These are phyloP conservation scores for Tuber borchii DNA, from an alignment of 495 filamentous ascomycete species.

Conservation along the genomic window DNA sequence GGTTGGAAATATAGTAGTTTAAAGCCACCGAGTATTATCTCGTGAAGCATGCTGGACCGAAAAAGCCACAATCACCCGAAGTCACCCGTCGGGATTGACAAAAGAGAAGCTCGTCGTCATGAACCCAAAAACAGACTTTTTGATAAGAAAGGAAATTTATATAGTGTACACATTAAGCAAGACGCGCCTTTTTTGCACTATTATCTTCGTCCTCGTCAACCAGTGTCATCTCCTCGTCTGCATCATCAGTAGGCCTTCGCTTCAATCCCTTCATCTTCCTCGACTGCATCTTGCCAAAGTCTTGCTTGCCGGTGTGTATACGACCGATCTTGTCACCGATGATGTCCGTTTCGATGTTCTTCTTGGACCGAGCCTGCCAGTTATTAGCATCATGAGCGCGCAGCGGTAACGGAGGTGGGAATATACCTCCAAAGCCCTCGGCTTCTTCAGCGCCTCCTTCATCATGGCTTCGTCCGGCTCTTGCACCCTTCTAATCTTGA, in stretches of 20 bases:
- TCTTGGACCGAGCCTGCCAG: slow-evolving; percentile 54
- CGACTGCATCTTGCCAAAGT: slow-evolving; percentile 79
- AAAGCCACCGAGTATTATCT: neutral
- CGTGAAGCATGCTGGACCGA: neutral
- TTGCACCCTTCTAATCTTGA: slow-evolving; percentile 72
- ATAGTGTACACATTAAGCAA: slow-evolving; percentile 14
- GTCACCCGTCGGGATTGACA: neutral
- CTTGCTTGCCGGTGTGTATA: slow-evolving; percentile 87
- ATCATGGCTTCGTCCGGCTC: slow-evolving; percentile 65
- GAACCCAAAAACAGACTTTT: neutral
- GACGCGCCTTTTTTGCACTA: slow-evolving; percentile 24
- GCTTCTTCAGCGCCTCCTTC: slow-evolving; percentile 87
- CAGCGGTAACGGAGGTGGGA: slow-evolving; percentile 35
- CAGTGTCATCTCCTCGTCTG: slow-evolving; percentile 50
- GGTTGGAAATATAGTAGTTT: neutral
- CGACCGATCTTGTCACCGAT: slow-evolving; percentile 94
- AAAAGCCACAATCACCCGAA: neutral
- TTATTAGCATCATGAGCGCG: slow-evolving; percentile 6
- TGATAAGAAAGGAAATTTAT: slow-evolving; percentile 15
- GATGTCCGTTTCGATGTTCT: slow-evolving; percentile 85
- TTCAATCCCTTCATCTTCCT: slow-evolving; percentile 99
- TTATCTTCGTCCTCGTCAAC: slow-evolving; percentile 40
- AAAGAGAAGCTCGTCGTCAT: neutral
- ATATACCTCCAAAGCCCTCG: slow-evolving; percentile 62
- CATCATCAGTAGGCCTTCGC: slow-evolving; percentile 58